phyloP scores from a whole-genome alignment of 2,329 filamentous ascomycete species.

The Hypoxylon sp. region DNA sequence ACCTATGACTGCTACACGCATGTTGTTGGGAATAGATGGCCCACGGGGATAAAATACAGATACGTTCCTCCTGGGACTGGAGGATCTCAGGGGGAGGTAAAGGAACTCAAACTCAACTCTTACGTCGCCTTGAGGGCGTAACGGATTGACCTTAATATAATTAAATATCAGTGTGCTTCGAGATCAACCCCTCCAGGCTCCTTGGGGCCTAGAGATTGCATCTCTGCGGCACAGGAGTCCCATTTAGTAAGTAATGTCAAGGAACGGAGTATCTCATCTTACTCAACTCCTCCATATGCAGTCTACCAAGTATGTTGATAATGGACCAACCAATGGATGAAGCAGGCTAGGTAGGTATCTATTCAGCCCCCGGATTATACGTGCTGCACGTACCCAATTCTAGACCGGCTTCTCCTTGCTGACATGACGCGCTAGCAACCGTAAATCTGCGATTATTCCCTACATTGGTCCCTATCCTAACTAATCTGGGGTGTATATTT shows the following conservation, averaged over 20 bases:
- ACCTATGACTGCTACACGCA: constrained; percentile 56
- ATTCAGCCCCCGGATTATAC: constrained; percentile 23
- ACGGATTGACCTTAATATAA: constrained; percentile 15
- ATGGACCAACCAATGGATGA: constrained; percentile 13
- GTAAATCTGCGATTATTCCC: constrained; percentile 19
- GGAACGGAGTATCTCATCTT: constrained; percentile 24
- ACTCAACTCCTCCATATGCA: constrained; percentile 8
- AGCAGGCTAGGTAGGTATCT: not conserved
- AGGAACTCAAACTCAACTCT: not conserved
- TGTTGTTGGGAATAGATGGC: not conserved
- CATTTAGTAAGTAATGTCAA: not conserved
- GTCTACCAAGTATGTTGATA: constrained; percentile 14
- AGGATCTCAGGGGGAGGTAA: not conserved
- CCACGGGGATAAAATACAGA: not conserved
- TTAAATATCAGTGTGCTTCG: not conserved
- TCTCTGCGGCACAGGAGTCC: not conserved
- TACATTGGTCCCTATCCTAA: not conserved
- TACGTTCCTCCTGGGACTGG: not conserved
- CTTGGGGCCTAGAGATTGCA: not conserved
- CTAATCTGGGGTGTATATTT: constrained; percentile 7
- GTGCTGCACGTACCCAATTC: constrained; percentile 9
- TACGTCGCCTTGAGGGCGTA: not conserved
- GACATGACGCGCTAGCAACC: constrained; percentile 13
- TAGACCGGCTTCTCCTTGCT: constrained; percentile 19
- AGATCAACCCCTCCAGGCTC: not conserved